phyloP scores from a whole-genome alignment of 257 asterid genomes.

The Galeopsis tetrahit region DNA sequence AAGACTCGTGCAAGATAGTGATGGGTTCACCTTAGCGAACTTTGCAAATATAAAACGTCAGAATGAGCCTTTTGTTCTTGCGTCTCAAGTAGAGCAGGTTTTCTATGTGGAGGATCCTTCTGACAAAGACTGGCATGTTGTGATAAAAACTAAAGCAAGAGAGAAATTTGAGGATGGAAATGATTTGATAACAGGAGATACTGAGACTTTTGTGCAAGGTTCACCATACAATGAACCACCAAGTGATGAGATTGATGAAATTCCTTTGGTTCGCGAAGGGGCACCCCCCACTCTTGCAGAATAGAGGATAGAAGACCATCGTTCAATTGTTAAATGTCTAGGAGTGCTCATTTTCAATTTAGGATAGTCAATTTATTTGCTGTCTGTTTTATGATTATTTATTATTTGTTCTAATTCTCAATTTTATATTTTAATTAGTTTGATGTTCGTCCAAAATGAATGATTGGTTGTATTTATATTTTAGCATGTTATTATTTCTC shows the following conservation, averaged over 20 bases:
- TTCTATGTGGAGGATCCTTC: background rate
- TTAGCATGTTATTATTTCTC: background rate
- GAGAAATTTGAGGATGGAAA: background rate
- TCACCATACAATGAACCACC: background rate
- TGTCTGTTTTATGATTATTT: too few relatives aligned
- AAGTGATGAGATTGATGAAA: background rate
- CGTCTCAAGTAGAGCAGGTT: background rate
- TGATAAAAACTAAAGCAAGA: background rate
- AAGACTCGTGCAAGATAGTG: background rate
- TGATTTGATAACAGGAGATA: background rate
- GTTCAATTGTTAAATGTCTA: background rate
- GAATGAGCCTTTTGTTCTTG: background rate
- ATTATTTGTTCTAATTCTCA: background rate
- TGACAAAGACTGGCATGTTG: background rate
- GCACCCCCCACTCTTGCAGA: background rate
- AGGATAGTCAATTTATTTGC: too few relatives aligned
- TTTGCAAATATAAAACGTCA: background rate
- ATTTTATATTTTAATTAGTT: too few relatives aligned
- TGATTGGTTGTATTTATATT: too few relatives aligned
- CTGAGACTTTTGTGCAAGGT: background rate
- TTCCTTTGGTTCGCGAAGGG: background rate
- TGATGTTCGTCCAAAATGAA: background rate
- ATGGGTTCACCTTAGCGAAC: slow-evolving; percentile 2
- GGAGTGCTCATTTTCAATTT: too few relatives aligned
- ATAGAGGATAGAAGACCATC: background rate